Conservation (phyloP, 2,329 filamentous ascomycete species). For the Orbilia brochopaga region DNA sequence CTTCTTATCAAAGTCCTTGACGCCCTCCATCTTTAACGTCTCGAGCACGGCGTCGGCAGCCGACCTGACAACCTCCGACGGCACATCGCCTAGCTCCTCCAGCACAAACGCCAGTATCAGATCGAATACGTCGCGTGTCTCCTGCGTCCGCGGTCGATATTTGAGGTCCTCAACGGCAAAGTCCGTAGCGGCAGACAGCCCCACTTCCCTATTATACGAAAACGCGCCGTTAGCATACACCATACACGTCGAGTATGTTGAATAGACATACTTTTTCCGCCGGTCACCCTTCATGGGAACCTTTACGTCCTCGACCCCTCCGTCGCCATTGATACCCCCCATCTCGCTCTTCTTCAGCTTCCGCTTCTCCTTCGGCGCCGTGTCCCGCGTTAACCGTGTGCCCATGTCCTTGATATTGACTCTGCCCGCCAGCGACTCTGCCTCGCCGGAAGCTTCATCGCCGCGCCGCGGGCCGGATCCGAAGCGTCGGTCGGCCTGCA, state of each 20-base stretch:
- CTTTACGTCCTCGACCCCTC: conserved; percentile 70
- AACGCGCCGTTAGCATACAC: conserved; percentile 21
- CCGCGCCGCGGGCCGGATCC: conserved; percentile 75
- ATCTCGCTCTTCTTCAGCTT: conserved; percentile 68
- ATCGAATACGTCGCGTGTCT: conserved; percentile 91
- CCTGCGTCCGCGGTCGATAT: conserved; percentile 88
- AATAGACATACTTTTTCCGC: conserved; percentile 53
- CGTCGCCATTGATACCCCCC: conserved; percentile 61
- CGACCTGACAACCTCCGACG: conserved; percentile 87
- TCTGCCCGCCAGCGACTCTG: conserved; percentile 92
- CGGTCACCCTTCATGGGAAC: conserved; percentile 52
- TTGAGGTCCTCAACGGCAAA: conserved; percentile 86
- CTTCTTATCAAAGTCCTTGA: conserved; percentile 98
- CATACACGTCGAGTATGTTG: neutral
- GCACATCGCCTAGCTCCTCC: conserved; percentile 86
- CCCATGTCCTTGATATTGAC: conserved; percentile 97
- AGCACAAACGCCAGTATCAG: conserved; percentile 91
- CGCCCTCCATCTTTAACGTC: conserved; percentile 88
- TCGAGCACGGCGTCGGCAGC: conserved; percentile 91
- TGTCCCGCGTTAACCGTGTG: conserved; percentile 76
- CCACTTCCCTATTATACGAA: conserved; percentile 49
- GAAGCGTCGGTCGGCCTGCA: conserved; percentile 98
- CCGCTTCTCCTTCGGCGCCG: conserved; percentile 76
- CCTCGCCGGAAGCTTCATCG: conserved; percentile 95
- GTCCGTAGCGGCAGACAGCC: conserved; percentile 71